phyloP scores from a whole-genome alignment of 805 yeast species.

The Yarrowia bubula region DNA sequence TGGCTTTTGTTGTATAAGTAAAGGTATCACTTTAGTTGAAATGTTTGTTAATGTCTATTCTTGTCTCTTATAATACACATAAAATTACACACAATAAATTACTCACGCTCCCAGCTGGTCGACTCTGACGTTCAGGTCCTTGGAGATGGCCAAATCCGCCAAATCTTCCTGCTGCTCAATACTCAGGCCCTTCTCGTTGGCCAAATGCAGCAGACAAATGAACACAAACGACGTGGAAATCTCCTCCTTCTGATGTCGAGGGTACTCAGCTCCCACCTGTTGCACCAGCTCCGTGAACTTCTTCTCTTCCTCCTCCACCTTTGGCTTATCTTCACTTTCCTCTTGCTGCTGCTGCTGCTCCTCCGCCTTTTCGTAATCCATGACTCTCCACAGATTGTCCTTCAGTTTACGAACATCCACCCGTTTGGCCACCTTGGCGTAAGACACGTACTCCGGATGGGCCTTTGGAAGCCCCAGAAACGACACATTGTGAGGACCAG shows the following conservation, averaged over 20 bases:
- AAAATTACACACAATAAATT: not conserved
- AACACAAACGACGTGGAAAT: slow-evolving; percentile 83
- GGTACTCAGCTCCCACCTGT: slow-evolving; percentile 53
- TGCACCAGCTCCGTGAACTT: slow-evolving; percentile 50
- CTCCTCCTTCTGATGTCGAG: slow-evolving; percentile 57
- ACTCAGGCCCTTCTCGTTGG: slow-evolving; percentile 75
- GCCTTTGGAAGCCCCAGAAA: slow-evolving; percentile 28
- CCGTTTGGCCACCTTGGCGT: slow-evolving; percentile 70
- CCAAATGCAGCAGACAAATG: slow-evolving; percentile 77
- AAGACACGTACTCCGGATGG: slow-evolving; percentile 46
- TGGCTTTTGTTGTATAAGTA: no score
- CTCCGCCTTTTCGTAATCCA: slow-evolving; percentile 39
- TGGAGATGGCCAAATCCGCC: slow-evolving; percentile 36
- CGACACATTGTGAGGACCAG: slow-evolving; percentile 21
- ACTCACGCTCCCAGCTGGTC: slow-evolving; percentile 23
- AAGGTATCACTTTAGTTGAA: no score
- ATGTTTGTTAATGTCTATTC: no score
- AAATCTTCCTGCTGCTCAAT: slow-evolving; percentile 50
- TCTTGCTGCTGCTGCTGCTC: slow-evolving; percentile 27
- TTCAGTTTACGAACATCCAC: slow-evolving; percentile 74
- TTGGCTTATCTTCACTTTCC: slow-evolving; percentile 2
- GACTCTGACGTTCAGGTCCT: slow-evolving; percentile 31
- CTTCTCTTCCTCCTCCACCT: slow-evolving; percentile 28
- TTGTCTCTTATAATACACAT: not conserved
- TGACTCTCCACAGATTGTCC: slow-evolving; percentile 68